Base-by-base conservation (phyloP, 352 stramenopile species). In the Aphanomyces euteiches region DNA sequence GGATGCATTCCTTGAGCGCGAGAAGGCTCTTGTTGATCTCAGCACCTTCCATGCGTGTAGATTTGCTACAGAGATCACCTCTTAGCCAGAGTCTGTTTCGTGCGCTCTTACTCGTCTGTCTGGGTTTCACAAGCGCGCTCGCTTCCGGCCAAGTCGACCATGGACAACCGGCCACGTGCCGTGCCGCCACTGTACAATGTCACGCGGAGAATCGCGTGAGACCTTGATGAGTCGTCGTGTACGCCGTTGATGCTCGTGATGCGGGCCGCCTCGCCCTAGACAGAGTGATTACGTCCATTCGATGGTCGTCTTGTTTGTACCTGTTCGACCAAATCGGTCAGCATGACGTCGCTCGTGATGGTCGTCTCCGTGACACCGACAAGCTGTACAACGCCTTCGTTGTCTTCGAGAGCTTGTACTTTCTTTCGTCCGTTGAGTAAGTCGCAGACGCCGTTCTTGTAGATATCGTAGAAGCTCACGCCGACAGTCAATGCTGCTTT, bases 11-110 rank as follows among this genome's bases (percentile, higher is more conserved):
- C 73, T 99, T 99, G 6, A 99, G 79, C n/a, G 96, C 95, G 45
- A 99, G 77, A 19, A 99, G 75, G 37, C 88, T 97, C 58, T 97
- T 99, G 79, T 99, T 99, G 76, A 98, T 99, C 74, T 99, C 96
- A 7, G 96, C 93, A 39, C 95, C 95, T 82, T 99, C 96, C 78
- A 98, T 89, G 6, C 96, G 79, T 7, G 93, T 98, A 40, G 84
- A 92, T 65, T 93, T 93, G 58, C 77, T 75, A 69, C 61, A 74
- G 39, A 34, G 53, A 19, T 17, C 36, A 21, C 2, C 28, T 28
- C 28, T 28, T 28, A 28, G 28, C 28, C 28, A 28, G 28, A 28
- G 28, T 28, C 28, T 28, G 2, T 28, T 28, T 28, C 28, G 28
- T 28, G 28, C 28, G 28, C 17, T 48, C 12, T n/a, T 76, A 81